phyloP scores from a whole-genome alignment of 2,329 filamentous ascomycete genomes.

The Penicillium polonicum region DNA sequence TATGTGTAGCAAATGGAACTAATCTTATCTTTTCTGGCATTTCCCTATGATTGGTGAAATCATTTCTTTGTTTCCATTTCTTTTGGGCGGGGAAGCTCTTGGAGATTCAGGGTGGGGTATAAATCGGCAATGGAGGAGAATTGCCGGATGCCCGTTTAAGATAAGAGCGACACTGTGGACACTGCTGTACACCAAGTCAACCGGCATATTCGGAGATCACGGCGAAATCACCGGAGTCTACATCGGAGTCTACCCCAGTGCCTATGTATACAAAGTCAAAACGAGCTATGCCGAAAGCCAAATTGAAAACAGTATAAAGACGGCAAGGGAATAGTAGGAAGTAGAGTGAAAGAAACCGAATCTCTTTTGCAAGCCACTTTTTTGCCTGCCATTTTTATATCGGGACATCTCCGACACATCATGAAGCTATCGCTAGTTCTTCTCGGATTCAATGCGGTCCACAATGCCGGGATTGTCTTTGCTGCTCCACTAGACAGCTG shows the following conservation, averaged over 20 bases:
- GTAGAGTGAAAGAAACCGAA: not conserved
- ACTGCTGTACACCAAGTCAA: not conserved
- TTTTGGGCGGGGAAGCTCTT: not conserved
- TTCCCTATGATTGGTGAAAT: not conserved
- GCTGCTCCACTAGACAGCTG: conserved; percentile 1
- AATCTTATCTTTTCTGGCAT: not conserved
- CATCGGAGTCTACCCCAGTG: not conserved
- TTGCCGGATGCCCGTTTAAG: not conserved
- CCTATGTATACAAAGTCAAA: not conserved
- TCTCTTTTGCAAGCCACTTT: not conserved
- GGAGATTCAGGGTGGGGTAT: not conserved
- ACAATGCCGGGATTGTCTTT: not conserved
- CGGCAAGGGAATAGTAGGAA: not conserved
- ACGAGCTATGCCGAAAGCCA: not conserved
- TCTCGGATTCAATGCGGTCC: not conserved
- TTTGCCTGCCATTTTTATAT: not conserved
- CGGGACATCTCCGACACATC: not conserved
- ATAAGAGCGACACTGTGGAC: not conserved
- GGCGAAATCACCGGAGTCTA: not conserved
- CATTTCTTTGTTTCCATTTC: not conserved
- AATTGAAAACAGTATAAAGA: not conserved
- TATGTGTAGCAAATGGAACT: not conserved
- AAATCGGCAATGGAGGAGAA: not conserved
- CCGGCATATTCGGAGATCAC: conserved; percentile 2
- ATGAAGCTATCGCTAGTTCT: conserved; percentile 4